Conservation (phyloP, 1,139 yeast genomes). For the Suhomyces bribrorum region DNA sequence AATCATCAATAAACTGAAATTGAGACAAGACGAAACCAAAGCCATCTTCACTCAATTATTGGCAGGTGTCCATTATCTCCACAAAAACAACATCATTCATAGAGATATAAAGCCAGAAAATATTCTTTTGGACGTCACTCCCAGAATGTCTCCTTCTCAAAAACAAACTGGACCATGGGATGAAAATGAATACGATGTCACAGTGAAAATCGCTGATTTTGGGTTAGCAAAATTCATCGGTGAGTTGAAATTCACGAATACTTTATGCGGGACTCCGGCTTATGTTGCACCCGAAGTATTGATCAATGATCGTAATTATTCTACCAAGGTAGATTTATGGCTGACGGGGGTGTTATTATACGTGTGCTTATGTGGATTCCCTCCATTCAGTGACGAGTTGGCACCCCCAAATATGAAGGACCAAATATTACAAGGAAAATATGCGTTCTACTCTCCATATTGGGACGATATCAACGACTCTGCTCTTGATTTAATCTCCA, state of each 20-base stretch:
- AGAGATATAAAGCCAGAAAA: constrained; percentile 90
- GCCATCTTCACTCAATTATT: constrained; percentile 62
- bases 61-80: constrained; percentile 65
- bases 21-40: constrained; percentile 62
- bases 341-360: constrained; percentile 75
- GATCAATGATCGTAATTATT: constrained; percentile 54
- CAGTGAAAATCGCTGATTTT: constrained; percentile 75
- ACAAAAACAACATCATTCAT: constrained; percentile 76
- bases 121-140: constrained; percentile 69
- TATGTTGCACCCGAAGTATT: constrained; percentile 77
- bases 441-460: constrained; percentile 76
- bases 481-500: constrained; percentile 65
- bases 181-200: constrained; percentile 57
- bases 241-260: constrained; percentile 29
- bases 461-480: constrained; percentile 72
- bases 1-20: constrained; percentile 60
- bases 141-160: constrained; percentile 39
- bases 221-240: constrained; percentile 34
- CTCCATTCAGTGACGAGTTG: constrained; percentile 79
- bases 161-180: constrained; percentile 77
- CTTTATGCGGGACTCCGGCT: constrained; percentile 32
- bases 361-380: constrained; percentile 80
- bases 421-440: constrained; percentile 65
- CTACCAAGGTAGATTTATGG: constrained; percentile 78
- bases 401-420: constrained; percentile 80